Conservation (phyloP, 2,329 filamentous ascomycete species). For the Alternaria viburni region DNA sequence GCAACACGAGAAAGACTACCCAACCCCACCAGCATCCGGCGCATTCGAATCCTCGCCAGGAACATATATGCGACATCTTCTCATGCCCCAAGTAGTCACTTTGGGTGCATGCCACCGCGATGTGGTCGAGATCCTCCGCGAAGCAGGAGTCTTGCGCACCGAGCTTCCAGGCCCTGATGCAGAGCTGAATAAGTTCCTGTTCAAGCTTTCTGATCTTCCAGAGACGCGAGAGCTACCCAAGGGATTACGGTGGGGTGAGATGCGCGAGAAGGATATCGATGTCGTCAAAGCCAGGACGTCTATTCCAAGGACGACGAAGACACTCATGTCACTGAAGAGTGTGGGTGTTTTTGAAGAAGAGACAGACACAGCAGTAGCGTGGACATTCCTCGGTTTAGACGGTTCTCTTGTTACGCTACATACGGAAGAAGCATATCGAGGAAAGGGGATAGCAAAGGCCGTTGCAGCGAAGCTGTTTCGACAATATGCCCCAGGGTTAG, state of each 20-base stretch:
- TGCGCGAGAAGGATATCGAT: constrained; percentile 60
- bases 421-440: constrained; percentile 65
- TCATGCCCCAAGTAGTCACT: constrained; percentile 49
- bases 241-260: constrained; percentile 63
- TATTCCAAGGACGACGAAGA: constrained; percentile 62
- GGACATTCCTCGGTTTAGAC: constrained; percentile 69
- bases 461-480: constrained; percentile 65
- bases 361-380: constrained; percentile 62
- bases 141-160: constrained; percentile 28
- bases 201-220: constrained; percentile 57
- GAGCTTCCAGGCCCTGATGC: constrained; percentile 41
- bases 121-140: constrained; percentile 29
- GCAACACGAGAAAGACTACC: constrained; percentile 36
- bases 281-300: constrained; percentile 56
- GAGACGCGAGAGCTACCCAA: constrained; percentile 47
- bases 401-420: constrained; percentile 67
- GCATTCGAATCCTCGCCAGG: constrained; percentile 26
- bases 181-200: constrained; percentile 64
- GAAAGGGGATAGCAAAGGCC: constrained; percentile 67
- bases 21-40: constrained; percentile 25
- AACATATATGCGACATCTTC: constrained; percentile 41
- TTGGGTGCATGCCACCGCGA: constrained; percentile 52
- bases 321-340: constrained; percentile 49
- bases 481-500: constrained; percentile 46
- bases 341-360: constrained; percentile 53